Conservation (phyloP, 2,329 filamentous ascomycete species). For the Fusarium protoensiforme region DNA sequence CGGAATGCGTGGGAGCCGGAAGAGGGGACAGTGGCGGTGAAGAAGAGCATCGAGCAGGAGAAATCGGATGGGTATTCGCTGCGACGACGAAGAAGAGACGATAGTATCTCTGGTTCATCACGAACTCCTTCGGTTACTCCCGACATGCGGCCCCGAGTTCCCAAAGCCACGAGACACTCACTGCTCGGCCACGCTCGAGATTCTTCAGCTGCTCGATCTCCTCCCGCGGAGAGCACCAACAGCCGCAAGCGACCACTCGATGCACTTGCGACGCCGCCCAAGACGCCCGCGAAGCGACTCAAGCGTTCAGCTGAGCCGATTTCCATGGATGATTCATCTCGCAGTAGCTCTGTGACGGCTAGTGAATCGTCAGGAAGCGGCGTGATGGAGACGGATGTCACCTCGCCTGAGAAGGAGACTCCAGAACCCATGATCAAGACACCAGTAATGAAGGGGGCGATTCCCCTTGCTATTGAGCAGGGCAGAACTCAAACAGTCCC, state of each 20-base stretch:
- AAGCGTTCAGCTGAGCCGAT: conserved; percentile 49
- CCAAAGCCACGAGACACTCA: conserved; percentile 51
- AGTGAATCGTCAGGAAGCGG: conserved; percentile 43
- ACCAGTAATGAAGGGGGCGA: conserved; percentile 27
- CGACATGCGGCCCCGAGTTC: conserved; percentile 63
- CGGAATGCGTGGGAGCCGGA: conserved; percentile 84
- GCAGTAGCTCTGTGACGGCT: conserved; percentile 51
- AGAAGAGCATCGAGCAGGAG: conserved; percentile 65
- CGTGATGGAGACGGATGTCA: conserved; percentile 56
- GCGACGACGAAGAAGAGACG: conserved; percentile 64
- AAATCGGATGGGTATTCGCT: conserved; percentile 63
- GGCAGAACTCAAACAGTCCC: conserved; percentile 1
- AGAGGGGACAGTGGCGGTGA: conserved; percentile 58
- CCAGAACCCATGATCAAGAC: conserved; percentile 52
- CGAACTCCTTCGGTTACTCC: conserved; percentile 68
- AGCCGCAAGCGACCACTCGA: conserved; percentile 55
- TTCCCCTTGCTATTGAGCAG: conserved; percentile 10
- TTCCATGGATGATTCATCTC: conserved; percentile 42
- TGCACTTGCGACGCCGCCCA: conserved; percentile 63
- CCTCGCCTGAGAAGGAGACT: conserved; percentile 62
- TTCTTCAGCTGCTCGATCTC: conserved; percentile 45
- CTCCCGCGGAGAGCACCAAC: conserved; percentile 39
- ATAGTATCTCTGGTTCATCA: conserved; percentile 61
- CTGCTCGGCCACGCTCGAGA: conserved; percentile 48
- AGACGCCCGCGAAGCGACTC: conserved; percentile 64